Percentiles rank a stretch among this genome's conserved stretches.
Conservation (phyloP, 116 monocot genomes). For the Trichopus zeylanicus region DNA sequence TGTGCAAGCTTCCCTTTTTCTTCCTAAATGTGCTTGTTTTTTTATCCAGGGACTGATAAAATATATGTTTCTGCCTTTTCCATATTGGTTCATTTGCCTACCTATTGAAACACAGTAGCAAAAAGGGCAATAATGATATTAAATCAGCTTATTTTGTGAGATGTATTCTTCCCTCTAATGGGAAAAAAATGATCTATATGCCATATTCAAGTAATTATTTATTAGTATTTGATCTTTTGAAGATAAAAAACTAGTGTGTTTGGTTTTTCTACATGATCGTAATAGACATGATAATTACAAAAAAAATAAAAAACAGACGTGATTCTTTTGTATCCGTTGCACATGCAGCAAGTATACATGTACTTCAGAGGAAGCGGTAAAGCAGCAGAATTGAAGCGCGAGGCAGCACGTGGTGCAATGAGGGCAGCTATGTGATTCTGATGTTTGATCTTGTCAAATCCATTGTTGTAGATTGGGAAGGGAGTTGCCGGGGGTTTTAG, state of each 20-base stretch:
- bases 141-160: too few relatives aligned
- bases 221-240: too few relatives aligned
- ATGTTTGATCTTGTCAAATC: neutral
- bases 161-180: too few relatives aligned
- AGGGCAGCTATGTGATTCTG: slow-evolving; percentile 39
- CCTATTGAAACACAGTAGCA: too few relatives aligned
- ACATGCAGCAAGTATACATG: slow-evolving; percentile 76
- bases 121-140: too few relatives aligned
- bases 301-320: neutral
- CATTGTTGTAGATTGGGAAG: neutral
- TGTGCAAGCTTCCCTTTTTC: neutral
- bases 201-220: too few relatives aligned
- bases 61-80: too few relatives aligned
- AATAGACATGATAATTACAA: too few relatives aligned
- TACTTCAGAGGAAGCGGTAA: slow-evolving; percentile 82
- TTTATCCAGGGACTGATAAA: neutral
- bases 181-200: too few relatives aligned
- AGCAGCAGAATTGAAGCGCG: slow-evolving; percentile 62
- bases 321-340: neutral
- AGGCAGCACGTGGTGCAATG: slow-evolving; percentile 60
- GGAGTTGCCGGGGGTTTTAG: neutral
- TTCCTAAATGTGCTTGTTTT: neutral
- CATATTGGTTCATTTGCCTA: too few relatives aligned
- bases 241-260: too few relatives aligned
- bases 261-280: too few relatives aligned